Base-by-base conservation (phyloP, 2,329 filamentous ascomycete genomes). In the Cladorrhinum sp. region DNA sequence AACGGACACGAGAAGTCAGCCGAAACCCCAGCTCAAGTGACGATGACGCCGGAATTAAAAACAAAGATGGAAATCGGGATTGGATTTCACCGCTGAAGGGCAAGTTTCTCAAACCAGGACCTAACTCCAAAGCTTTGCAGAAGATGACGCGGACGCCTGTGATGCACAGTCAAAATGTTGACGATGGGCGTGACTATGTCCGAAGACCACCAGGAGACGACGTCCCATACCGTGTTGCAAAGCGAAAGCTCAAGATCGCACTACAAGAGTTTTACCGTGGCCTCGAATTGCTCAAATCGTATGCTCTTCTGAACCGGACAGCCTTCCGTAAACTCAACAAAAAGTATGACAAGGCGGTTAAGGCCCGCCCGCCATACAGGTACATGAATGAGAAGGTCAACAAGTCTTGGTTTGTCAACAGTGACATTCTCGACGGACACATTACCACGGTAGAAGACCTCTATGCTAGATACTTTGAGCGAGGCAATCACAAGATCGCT, bases 261-360 rank as follows among this genome's bases (percentile, higher is more conserved):
- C 75, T 98, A 54, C 90, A 96, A 69, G 95, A 98, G 73, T 96
- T 92, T 72, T 98, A 99, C 72, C 88, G 93, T 20, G 89, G 91
- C 0, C 81, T 99, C 13, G 95, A 99, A 72, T 79, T 98, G 50
- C 81, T 99, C 61, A 98, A 97, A 76, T 90, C 91, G 0, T 99
- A 96, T 69, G 89, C 92, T 1, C 78, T 96, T 22, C 80, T 97
- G 13, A 99, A 99, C 73, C 85, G 92, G 53, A 96, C 92, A 0
- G 95, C 92, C 0, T 98, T 98, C 71, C 88, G 93, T 29, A 99
- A 99, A 74, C 92, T 99, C 71, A 97, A 96, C 76, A 99, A 99
- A 75, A 99, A 99, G 75, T 98, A 96, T 72, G 93, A 98, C 80
- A 99, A 98, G 77, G 86, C 89, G 1, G 86, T 92, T 59, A 85